Evolutionary conservation across 2,329 filamentous ascomycete species (phyloP), one percentile per base, ranked within the genome.

Genomic region (Colletotrichum tabaci): DNA sequence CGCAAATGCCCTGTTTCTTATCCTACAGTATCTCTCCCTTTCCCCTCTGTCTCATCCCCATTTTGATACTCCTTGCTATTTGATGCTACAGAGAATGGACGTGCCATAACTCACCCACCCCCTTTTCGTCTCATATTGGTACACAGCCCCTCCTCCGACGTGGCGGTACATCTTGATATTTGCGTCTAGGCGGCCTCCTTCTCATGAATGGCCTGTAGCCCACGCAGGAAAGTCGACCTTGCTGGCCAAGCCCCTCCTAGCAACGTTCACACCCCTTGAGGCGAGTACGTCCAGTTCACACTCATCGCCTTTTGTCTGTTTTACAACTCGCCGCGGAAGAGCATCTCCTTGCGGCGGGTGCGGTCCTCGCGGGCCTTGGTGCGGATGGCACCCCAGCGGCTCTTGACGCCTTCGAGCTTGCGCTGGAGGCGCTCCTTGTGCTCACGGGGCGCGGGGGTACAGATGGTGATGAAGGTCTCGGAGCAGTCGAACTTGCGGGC

Each of bases 331-430:
- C 87, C 87, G 35, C 82, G 80, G 73, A 86, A 84, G 62, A 90
- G 76, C 84, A 90, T 83, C 50, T 83, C 82, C 73, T 83, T 84
- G 74, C 90, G 84, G 82, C 86, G 87, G 77, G 82, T 77, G 74
- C 87, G 82, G 53, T 92, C 90, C 76, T 88, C 86, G 68, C 86
- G 81, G 15, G 90, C 90, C 77, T 85, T 83, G 40, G 81, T 81
- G 79, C 86, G 85, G 73, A 85, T 86, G 23, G 87, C 84, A 13
- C 90, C 90, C 90, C 89, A 92, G 62, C 86, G 80, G n/a, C 82
- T 81, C 81, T 85, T 85, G 70, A 86, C 83, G 46, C 83, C 82
- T 68, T 87, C 86, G 73, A 85, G 72, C 78, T 84, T 84, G 67
- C 79, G 81, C 76, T 80, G 79, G 66, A 88, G 80, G 74, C 79